Evolutionary conservation across 306 rosid genomes (phyloP), one percentile per base, ranked within the genome.

Genomic region (Datisca glomerata): DNA sequence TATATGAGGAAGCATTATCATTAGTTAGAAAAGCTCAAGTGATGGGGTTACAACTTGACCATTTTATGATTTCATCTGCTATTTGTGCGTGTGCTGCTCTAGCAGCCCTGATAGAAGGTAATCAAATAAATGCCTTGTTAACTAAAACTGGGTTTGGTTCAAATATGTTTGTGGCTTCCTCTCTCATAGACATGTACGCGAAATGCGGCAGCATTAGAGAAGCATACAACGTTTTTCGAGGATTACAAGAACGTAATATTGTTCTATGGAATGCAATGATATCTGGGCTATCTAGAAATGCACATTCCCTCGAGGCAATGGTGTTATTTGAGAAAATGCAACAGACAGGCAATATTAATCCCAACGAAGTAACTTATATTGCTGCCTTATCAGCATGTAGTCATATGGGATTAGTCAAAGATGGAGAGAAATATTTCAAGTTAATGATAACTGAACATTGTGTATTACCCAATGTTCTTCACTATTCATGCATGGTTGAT

Each of bases 281-380:
- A 61, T 64, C 83, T 24, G 97, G 93, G 42, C 70, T 83, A 24
- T 91, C 81, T 21, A 79, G 61, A 52, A 94, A 87, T 59, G 80
- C 89, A 38, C 43, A 46, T 24, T 75, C 75, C 17, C 66, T 55
- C 1, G 89, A 83, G 61, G 79, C 70, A 24, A 74, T 72, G 93
- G 51, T 76, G 45, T 56, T 87, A 45, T 79, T 87, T 7, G 97
- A 87, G 77, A 87, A 87, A 66, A 72, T 87, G 93, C 94, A 76
- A 70, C 85, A 76, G 54, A 54, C 35, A 17, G 85, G 85, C 41
- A 31, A n/a, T n/a, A 37, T 67, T 31, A 34, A 8, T 59, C 97
- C 93, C 12, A 72, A 85, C 55, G 80, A 83, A 41, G 78, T 87
- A 33, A 72, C 93, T 2, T 79, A 76, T 46, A 35, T 79, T 43